phyloP scores from a whole-genome alignment of 345 rosid genomes.

The Jatropha curcas region DNA sequence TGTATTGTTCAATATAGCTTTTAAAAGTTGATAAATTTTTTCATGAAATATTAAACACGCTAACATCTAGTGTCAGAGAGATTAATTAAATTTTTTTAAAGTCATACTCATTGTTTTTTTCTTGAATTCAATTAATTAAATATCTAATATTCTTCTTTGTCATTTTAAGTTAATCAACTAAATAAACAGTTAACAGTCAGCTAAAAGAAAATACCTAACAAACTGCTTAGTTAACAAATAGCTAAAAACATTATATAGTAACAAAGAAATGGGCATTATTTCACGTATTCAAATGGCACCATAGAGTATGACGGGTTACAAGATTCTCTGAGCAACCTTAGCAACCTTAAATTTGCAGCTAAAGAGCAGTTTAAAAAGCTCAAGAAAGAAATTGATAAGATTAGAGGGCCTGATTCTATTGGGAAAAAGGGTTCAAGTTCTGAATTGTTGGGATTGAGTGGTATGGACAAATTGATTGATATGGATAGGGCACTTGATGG shows the following conservation, averaged over 20 bases:
- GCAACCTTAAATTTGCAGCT: slow-evolving; percentile 41
- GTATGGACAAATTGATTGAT: slow-evolving; percentile 34
- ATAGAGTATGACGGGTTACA: slow-evolving; percentile 22
- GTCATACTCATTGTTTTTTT: too few species aligned
- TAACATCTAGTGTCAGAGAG: too few species aligned
- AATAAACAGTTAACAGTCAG: too few species aligned
- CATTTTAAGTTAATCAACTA: too few species aligned
- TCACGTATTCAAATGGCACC: slow-evolving; percentile 21
- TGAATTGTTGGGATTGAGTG: slow-evolving; percentile 51
- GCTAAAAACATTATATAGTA: too few species aligned
- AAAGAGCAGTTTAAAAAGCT: slow-evolving; percentile 56
- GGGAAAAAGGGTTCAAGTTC: slow-evolving; percentile 37
- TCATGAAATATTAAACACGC: too few species aligned
- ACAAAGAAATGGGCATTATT: slow-evolving; percentile 4
- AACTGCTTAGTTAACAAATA: too few species aligned
- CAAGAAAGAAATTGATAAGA: slow-evolving; percentile 49
- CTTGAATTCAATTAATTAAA: too few species aligned
- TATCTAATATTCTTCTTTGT: slow-evolving; percentile 66
- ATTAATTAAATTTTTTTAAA: too few species aligned
- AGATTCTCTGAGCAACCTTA: slow-evolving; percentile 39
- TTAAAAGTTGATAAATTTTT: too few species aligned
- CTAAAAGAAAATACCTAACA: too few species aligned
- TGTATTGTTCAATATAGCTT: too few species aligned
- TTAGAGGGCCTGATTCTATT: slow-evolving; percentile 37
- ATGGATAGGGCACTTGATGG: slow-evolving; percentile 24